These are phyloP conservation scores for Sarcocystis neurona DNA, from an alignment of 169 alveolate genomes.

Conservation along the genomic window DNA sequence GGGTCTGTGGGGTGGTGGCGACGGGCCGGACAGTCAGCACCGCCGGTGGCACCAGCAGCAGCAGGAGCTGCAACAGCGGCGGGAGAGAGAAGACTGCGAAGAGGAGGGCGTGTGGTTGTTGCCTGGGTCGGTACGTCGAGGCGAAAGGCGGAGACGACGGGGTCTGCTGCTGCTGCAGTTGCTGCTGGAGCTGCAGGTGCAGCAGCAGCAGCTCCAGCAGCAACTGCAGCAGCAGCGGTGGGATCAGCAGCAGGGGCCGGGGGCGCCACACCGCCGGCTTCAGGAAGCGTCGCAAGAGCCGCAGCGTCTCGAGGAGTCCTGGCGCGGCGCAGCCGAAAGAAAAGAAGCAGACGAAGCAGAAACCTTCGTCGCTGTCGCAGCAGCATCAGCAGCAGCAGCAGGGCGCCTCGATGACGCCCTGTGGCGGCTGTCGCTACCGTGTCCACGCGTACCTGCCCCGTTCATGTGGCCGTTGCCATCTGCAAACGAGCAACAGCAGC, in stretches of 20 bases:
- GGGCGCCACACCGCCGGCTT: not conserved
- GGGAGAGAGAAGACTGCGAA: not conserved
- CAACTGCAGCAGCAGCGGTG: slow-evolving; percentile 34
- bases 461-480: slow-evolving; percentile 34
- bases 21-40: slow-evolving; percentile 38
- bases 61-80: slow-evolving; percentile 14
- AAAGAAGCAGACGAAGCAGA: slow-evolving; percentile 48
- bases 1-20: slow-evolving; percentile 20
- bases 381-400: slow-evolving; percentile 57
- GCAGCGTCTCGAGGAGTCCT: too few species aligned
- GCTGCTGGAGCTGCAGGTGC: slow-evolving; percentile 46
- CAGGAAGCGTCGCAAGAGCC: not conserved
- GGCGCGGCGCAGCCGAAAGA: too few species aligned
- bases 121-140: slow-evolving; percentile 28
- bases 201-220: slow-evolving; percentile 35
- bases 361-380: not conserved
- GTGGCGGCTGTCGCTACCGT: too few species aligned
- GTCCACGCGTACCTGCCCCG: too few species aligned
- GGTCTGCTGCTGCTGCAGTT: not conserved
- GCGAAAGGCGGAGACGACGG: slow-evolving; percentile 38
- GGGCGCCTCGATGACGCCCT: too few species aligned
- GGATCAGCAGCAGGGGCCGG: not conserved
- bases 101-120: slow-evolving; percentile 33
- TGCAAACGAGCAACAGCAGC: slow-evolving; percentile 24
- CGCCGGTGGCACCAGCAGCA: slow-evolving; percentile 53